Conservation (phyloP, 2,329 filamentous ascomycete species). For the Penicillium expansum region DNA sequence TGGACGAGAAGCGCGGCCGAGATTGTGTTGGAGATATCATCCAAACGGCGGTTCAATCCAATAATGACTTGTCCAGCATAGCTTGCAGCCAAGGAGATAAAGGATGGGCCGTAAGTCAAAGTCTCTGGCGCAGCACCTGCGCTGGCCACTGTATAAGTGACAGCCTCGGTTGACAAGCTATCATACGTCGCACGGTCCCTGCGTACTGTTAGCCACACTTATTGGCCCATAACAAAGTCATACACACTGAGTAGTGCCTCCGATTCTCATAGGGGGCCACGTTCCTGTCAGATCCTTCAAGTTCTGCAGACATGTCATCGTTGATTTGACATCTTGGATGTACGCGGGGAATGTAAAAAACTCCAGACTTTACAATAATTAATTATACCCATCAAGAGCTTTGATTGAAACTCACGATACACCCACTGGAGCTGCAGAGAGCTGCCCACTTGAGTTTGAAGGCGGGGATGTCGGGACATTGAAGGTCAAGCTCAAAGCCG, state of each 20-base stretch:
- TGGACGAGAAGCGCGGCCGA: constrained; percentile 50
- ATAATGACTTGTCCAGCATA: constrained; percentile 53
- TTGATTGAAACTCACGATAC: constrained; percentile 41
- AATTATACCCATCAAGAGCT: not conserved
- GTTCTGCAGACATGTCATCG: constrained; percentile 53
- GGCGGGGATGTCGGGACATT: constrained; percentile 37
- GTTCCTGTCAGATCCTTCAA: constrained; percentile 50
- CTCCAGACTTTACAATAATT: constrained; percentile 43
- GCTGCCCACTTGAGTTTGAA: constrained; percentile 27
- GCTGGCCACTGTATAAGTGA: constrained; percentile 52
- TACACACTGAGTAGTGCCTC: constrained; percentile 55
- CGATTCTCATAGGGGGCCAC: constrained; percentile 56
- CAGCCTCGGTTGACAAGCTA: constrained; percentile 44
- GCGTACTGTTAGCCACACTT: not conserved
- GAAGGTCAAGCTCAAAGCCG: constrained; percentile 31
- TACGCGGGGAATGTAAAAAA: constrained; percentile 59
- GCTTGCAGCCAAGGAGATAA: constrained; percentile 50
- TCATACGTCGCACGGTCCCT: constrained; percentile 55
- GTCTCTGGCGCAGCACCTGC: constrained; percentile 49
- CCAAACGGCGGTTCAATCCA: constrained; percentile 53
- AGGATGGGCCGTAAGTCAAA: constrained; percentile 54
- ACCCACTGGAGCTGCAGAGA: constrained; percentile 46
- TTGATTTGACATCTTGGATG: constrained; percentile 52
- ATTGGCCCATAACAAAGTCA: too few species aligned
- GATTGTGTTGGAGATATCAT: constrained; percentile 56